Evolutionary conservation across 352 stramenopile species (phyloP).

Genomic region (Globisporangium iwayamae): DNA sequence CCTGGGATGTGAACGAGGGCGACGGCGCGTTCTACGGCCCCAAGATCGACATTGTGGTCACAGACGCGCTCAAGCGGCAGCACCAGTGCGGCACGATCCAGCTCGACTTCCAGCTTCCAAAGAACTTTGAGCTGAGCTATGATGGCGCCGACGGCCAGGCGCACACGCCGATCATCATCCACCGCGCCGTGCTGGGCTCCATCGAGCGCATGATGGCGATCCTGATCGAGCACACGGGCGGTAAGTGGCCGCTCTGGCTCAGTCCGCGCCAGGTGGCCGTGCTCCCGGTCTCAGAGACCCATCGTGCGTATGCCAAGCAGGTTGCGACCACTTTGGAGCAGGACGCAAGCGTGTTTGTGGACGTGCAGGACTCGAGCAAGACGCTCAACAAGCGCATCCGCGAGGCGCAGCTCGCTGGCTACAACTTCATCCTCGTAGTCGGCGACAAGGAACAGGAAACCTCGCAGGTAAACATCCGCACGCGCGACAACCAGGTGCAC

Average conservation of each 20-base stretch:
- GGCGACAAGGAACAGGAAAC: slow-evolving; percentile 62
- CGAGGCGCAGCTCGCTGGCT: slow-evolving; percentile 72
- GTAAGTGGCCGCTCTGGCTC: slow-evolving; percentile 97
- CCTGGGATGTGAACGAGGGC: slow-evolving; percentile 90
- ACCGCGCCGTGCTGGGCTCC: slow-evolving; percentile 95
- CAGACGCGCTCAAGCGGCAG: slow-evolving; percentile 94
- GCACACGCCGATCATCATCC: slow-evolving; percentile 97
- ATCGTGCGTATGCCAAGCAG: slow-evolving; percentile 57
- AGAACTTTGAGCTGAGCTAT: slow-evolving; percentile 95
- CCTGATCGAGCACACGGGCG: slow-evolving; percentile 95
- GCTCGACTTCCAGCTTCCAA: slow-evolving; percentile 98
- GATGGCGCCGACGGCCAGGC: slow-evolving; percentile 80
- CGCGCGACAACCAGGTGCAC: slow-evolving; percentile 79
- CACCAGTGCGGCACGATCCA: slow-evolving; percentile 98
- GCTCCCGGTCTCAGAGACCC: slow-evolving; percentile 61
- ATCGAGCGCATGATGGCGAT: slow-evolving; percentile 99
- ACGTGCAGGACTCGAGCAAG: slow-evolving; percentile 72
- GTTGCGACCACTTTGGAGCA: slow-evolving; percentile 43
- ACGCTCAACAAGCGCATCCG: slow-evolving; percentile 85
- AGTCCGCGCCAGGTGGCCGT: slow-evolving; percentile 77
- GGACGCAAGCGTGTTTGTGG: slow-evolving; percentile 51
- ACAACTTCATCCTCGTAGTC: slow-evolving; percentile 87
- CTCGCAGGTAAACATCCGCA: slow-evolving; percentile 69
- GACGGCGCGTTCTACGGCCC: slow-evolving; percentile 97
- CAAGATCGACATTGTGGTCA: slow-evolving; percentile 98